Conservation (phyloP, 2,329 filamentous ascomycete species). For the Ophiostoma fasciatum region DNA sequence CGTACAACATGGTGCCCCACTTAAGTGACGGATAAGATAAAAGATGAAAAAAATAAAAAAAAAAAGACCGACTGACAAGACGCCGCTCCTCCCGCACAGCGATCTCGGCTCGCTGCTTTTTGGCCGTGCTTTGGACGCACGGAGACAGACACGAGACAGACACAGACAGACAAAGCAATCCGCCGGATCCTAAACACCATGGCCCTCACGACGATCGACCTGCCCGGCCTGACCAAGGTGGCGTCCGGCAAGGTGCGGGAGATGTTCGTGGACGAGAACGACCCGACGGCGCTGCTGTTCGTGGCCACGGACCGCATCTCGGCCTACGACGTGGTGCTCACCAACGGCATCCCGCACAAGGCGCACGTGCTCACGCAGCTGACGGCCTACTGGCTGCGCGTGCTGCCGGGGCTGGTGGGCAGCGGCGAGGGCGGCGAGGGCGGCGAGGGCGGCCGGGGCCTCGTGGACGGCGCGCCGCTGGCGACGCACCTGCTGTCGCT, state of each 20-base stretch:
- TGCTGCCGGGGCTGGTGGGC: slow-evolving; percentile 28
- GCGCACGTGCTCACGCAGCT: slow-evolving; percentile 34
- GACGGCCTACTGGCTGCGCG: slow-evolving; percentile 38
- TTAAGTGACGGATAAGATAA: no score
- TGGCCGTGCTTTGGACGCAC: no score
- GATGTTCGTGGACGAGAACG: slow-evolving; percentile 12
- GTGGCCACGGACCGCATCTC: slow-evolving; percentile 64
- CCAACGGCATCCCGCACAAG: slow-evolving; percentile 47
- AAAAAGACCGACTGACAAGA: background rate
- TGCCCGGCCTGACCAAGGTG: slow-evolving; percentile 18
- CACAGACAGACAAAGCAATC: no score
- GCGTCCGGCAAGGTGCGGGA: slow-evolving; percentile 20
- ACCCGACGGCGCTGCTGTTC: slow-evolving; percentile 18
- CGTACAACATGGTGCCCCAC: no score
- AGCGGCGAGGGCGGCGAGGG: slow-evolving; percentile 10
- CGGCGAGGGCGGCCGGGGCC: no score
- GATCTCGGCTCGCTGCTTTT: no score
- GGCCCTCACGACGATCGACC: slow-evolving; percentile 14
- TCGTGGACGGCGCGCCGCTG: no score
- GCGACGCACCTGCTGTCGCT: slow-evolving; percentile 38
- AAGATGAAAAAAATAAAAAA: background rate
- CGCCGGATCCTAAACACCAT: no score
- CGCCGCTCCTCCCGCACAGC: background rate
- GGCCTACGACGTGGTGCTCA: slow-evolving; percentile 84
- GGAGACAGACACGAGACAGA: no score